A percentile compares a stretch with the other conserved stretches of the same genome.
phyloP scores from a whole-genome alignment of 2,329 filamentous ascomycete species.

The Cladophialophora exuberans region DNA sequence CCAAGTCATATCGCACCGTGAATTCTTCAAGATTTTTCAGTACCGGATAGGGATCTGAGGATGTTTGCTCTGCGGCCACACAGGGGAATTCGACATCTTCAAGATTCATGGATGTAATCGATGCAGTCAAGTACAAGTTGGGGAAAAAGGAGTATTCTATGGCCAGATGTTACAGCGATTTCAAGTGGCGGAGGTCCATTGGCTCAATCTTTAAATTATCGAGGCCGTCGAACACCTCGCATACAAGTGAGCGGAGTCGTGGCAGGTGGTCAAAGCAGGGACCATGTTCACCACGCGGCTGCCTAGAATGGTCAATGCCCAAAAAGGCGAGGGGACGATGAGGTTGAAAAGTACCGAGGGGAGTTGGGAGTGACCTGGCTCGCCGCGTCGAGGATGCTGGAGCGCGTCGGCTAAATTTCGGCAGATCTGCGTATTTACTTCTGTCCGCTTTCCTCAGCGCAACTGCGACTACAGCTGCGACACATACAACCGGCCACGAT shows the following conservation, averaged over 20 bases:
- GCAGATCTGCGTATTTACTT: not conserved
- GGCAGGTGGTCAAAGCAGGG: not conserved
- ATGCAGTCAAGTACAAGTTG: not conserved
- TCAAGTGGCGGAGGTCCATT: not conserved
- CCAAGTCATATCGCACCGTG: no score
- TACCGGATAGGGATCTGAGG: no score
- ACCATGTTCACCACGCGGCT: not conserved
- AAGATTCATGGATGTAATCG: not conserved
- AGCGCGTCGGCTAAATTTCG: not conserved
- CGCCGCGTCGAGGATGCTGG: no score
- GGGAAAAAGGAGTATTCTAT: not conserved
- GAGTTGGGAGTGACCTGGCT: no score
- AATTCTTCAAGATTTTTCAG: no score
- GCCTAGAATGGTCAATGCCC: no score
- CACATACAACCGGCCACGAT: conserved; percentile 14
- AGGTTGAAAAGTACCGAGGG: not conserved
- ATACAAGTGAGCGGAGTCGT: not conserved
- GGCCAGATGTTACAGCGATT: not conserved
- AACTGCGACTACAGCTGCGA: not conserved
- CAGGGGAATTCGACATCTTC: not conserved
- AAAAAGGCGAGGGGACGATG: not conserved
- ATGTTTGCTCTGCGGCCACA: no score
- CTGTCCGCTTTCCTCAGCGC: not conserved
- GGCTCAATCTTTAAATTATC: not conserved
- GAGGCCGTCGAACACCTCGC: no score